Conservation (phyloP, 176 grass and related monocot genomes). For the Puya raimondii region DNA sequence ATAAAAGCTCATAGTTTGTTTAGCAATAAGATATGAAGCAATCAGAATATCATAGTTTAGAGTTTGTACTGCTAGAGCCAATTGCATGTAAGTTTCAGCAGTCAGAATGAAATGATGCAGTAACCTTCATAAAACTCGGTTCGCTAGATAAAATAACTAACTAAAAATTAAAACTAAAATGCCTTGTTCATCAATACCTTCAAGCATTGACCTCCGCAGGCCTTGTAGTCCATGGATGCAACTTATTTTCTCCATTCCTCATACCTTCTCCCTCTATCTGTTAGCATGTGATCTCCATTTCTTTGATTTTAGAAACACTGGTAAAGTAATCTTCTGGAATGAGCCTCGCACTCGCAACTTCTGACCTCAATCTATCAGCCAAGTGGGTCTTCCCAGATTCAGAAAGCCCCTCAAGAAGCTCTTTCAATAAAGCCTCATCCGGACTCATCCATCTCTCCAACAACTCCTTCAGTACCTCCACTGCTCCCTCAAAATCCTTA, state of each 20-base stretch:
- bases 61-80: too few relatives aligned
- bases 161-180: not conserved
- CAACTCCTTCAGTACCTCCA: conserved; percentile 58
- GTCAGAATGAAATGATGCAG: too few relatives aligned
- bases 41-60: too few relatives aligned
- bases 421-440: conserved; percentile 44
- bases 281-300: conserved; percentile 18
- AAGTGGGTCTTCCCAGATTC: conserved; percentile 43
- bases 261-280: not conserved
- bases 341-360: conserved; percentile 26
- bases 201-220: not conserved
- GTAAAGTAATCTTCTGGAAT: conserved; percentile 52
- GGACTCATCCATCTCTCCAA: conserved; percentile 52
- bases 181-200: not conserved
- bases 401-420: conserved; percentile 50
- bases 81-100: too few relatives aligned
- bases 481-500: conserved; percentile 72
- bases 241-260: not conserved
- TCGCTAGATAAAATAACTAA: not conserved
- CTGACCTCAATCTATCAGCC: conserved; percentile 32
- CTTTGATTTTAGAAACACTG: conserved; percentile 20
- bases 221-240: not conserved
- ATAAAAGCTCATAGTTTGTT: too few relatives aligned
- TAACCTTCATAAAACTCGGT: not conserved
- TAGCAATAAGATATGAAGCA: too few relatives aligned